Percentiles rank a stretch among this genome's conserved stretches.
Evolutionary conservation across 768 basidiomycete genomes (phyloP).

Genomic region (Lactifluus volemus): DNA sequence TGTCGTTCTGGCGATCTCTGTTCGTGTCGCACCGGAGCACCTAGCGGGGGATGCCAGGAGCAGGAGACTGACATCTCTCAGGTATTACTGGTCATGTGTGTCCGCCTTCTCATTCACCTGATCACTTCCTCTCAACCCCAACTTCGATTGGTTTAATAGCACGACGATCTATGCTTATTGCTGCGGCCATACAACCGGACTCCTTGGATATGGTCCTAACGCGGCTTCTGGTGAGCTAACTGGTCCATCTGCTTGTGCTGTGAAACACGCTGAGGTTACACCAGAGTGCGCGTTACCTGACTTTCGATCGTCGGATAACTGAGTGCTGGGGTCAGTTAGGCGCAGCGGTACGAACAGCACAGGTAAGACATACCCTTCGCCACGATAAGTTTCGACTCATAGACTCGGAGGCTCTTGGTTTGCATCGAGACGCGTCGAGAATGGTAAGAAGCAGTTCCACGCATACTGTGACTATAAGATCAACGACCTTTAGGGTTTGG

Average conservation of each 20-base stretch:
- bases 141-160: constrained; percentile 37
- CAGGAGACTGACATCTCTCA: constrained; percentile 69
- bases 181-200: constrained; percentile 90
- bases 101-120: constrained; percentile 18
- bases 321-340: constrained; percentile 97
- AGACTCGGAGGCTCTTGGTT: constrained; percentile 53
- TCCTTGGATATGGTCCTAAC: constrained; percentile 88
- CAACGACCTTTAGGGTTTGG: constrained; percentile 45
- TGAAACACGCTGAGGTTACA: constrained; percentile 15
- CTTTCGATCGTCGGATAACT: constrained; percentile 77
- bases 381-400: neutral
- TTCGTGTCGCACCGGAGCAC: constrained; percentile 75
- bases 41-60: constrained; percentile 73
- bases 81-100: constrained; percentile 96
- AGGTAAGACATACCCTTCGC: constrained; percentile 25
- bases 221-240: constrained; percentile 54
- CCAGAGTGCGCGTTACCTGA: constrained; percentile 59
- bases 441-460: constrained; percentile 45
- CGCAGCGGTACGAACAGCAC: constrained; percentile 86
- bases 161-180: constrained; percentile 78
- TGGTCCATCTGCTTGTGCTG: neutral
- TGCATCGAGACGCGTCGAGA: constrained; percentile 82
- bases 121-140: constrained; percentile 14
- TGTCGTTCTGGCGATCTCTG: constrained; percentile 83
- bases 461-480: constrained; percentile 7